Conservation (phyloP, 73 alveolate species). For the Loxodes magnus region DNA sequence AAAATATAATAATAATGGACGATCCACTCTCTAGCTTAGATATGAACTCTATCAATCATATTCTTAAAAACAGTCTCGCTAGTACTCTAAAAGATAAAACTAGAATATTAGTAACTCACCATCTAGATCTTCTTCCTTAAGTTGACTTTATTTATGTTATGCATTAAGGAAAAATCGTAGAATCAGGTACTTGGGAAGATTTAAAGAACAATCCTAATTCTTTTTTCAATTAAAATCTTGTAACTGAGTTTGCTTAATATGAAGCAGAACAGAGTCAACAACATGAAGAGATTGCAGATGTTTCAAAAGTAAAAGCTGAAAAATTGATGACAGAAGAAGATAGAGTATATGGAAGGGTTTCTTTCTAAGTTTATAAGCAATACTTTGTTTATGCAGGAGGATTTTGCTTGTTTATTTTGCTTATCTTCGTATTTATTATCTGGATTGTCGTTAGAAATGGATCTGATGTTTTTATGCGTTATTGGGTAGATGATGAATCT, state of each 20-base stretch:
- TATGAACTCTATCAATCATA: conserved; percentile 81
- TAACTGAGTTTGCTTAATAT: conserved; percentile 19
- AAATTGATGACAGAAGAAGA: conserved; percentile 56
- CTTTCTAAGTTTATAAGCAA: conserved; percentile 30
- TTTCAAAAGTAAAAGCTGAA: conserved; percentile 13
- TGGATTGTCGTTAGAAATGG: conserved; percentile 49
- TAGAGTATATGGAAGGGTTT: conserved; percentile 41
- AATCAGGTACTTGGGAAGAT: conserved; percentile 34
- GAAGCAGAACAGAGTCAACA: conserved; percentile 24
- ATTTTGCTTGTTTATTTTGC: conserved; percentile 19
- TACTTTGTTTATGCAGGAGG: conserved; percentile 44
- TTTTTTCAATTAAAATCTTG: conserved; percentile 15
- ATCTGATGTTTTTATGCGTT: conserved; percentile 37
- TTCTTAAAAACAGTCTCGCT: conserved; percentile 64
- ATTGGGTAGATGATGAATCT: conserved; percentile 38
- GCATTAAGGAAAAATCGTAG: conserved; percentile 56
- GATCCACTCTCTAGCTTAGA: conserved; percentile 92
- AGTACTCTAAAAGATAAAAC: conserved; percentile 71
- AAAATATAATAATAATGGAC: conserved; percentile 62
- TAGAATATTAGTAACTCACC: conserved; percentile 83
- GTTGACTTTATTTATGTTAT: conserved; percentile 66
- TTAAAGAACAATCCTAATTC: conserved; percentile 9
- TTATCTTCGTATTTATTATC: conserved; percentile 23
- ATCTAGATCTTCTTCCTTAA: conserved; percentile 53
- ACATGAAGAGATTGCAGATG: conserved; percentile 27